phyloP scores from a whole-genome alignment of 305 asterid species.

The Andrographis paniculata region DNA sequence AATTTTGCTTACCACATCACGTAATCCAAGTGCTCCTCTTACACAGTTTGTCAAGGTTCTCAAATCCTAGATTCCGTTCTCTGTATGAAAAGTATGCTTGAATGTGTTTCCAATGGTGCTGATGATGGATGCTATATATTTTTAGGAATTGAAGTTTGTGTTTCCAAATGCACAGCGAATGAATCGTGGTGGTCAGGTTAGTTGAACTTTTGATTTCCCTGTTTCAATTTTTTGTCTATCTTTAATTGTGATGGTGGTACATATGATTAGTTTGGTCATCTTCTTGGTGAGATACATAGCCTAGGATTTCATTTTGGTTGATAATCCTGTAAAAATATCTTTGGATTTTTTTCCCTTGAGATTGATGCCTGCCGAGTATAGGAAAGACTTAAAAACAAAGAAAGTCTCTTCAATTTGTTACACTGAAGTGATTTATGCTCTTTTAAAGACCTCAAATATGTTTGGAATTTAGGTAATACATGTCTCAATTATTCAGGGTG shows the following conservation, averaged over 20 bases:
- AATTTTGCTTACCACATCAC: constrained; percentile 79
- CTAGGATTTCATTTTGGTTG: too few relatives aligned
- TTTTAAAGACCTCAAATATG: too few relatives aligned
- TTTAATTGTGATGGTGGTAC: not conserved
- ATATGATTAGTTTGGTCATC: too few relatives aligned
- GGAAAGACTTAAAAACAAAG: too few relatives aligned
- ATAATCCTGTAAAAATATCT: too few relatives aligned
- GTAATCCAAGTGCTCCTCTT: constrained; percentile 89
- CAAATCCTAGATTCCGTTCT: constrained; percentile 17
- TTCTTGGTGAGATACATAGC: too few relatives aligned
- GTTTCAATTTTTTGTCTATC: not conserved
- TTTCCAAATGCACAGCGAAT: constrained; percentile 82
- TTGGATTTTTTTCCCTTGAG: too few relatives aligned
- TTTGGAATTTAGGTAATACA: not conserved
- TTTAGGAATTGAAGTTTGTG: constrained; percentile 61
- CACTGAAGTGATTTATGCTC: too few relatives aligned
- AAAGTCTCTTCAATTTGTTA: too few relatives aligned
- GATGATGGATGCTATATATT: constrained; percentile 3
- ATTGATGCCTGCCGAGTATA: too few relatives aligned
- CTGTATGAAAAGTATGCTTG: not conserved
- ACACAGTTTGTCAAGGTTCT: constrained; percentile 85
- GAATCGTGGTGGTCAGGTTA: constrained; percentile 97
- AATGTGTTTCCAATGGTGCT: not conserved
- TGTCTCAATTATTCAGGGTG: not conserved
- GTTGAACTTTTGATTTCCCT: constrained; percentile 12